A percentile compares a stretch with the other conserved stretches of the same genome.
Conservation (phyloP, 2,329 filamentous ascomycete genomes). For the Dothideomycetes sp. region DNA sequence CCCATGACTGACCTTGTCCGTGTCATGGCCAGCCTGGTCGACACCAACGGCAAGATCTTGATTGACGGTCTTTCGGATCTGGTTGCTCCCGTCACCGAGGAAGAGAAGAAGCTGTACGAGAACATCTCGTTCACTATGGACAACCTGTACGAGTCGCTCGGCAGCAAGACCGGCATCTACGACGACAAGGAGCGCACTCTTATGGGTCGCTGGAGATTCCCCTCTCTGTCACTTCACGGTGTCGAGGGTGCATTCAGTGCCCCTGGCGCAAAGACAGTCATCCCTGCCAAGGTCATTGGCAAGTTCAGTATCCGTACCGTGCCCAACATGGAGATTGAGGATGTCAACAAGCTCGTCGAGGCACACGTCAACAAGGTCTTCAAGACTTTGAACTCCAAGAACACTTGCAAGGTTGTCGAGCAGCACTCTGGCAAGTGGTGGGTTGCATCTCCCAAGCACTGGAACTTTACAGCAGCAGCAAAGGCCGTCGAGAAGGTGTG, state of each 20-base stretch:
- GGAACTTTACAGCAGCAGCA: slow-evolving; percentile 91
- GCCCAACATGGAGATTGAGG: slow-evolving; percentile 89
- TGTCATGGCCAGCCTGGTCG: slow-evolving; percentile 74
- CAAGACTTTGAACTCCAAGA: slow-evolving; percentile 83
- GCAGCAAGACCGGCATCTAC: slow-evolving; percentile 78
- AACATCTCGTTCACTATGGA: slow-evolving; percentile 94
- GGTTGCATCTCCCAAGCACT: slow-evolving; percentile 95
- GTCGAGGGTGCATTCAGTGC: slow-evolving; percentile 91
- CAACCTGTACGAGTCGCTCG: slow-evolving; percentile 83
- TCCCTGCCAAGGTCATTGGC: slow-evolving; percentile 92
- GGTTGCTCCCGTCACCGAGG: slow-evolving; percentile 76
- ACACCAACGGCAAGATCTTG: slow-evolving; percentile 82
- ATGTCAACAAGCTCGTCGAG: slow-evolving; percentile 77
- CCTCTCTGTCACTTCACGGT: slow-evolving; percentile 88
- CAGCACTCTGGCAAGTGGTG: slow-evolving; percentile 97
- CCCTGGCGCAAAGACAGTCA: slow-evolving; percentile 94
- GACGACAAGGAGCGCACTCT: slow-evolving; percentile 83
- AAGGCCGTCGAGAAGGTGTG: slow-evolving; percentile 97
- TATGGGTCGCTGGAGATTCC: slow-evolving; percentile 93
- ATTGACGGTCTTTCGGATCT: slow-evolving; percentile 92
- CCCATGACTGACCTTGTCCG: slow-evolving; percentile 94
- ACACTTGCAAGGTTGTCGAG: slow-evolving; percentile 69
- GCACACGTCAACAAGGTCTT: slow-evolving; percentile 78
- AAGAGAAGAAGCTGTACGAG: slow-evolving; percentile 82
- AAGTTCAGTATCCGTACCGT: slow-evolving; percentile 99